phyloP scores from a whole-genome alignment of 495 filamentous ascomycete genomes.

The Pyrenula aspistea region DNA sequence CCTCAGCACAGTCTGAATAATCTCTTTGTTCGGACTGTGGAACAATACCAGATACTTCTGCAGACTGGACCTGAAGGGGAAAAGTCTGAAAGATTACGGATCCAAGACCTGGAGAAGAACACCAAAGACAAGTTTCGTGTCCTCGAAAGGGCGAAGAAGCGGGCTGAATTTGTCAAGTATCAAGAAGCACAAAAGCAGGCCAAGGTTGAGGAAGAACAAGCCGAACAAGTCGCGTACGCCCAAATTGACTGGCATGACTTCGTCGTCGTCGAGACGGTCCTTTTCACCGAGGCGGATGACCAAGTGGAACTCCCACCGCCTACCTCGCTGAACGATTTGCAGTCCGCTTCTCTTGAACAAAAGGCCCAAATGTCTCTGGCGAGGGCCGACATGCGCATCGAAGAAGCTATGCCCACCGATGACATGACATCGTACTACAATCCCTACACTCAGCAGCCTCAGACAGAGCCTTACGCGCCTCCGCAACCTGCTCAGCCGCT shows the following conservation, averaged over 20 bases:
- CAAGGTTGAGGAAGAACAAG: constrained; percentile 79
- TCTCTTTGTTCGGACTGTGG: constrained; percentile 82
- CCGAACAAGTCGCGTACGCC: constrained; percentile 72
- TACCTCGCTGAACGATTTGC: constrained; percentile 76
- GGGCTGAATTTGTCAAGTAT: constrained; percentile 77
- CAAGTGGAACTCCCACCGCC: constrained; percentile 77
- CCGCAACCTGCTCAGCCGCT: constrained; percentile 24
- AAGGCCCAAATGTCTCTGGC: constrained; percentile 79
- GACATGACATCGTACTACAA: constrained; percentile 49
- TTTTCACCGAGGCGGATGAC: constrained; percentile 84
- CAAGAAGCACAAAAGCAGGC: constrained; percentile 77
- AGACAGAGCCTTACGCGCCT: constrained; percentile 16
- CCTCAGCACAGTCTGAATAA: constrained; percentile 93
- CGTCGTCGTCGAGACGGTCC: constrained; percentile 88
- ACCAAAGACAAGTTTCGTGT: constrained; percentile 68
- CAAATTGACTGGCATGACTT: constrained; percentile 99
- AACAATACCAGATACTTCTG: constrained; percentile 84
- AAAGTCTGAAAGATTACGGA: constrained; percentile 55
- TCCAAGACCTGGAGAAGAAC: constrained; percentile 67
- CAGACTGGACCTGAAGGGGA: constrained; percentile 47
- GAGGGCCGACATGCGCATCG: constrained; percentile 66
- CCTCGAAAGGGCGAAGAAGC: constrained; percentile 64
- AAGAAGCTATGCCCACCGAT: constrained; percentile 88
- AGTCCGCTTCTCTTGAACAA: constrained; percentile 88
- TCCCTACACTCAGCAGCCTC: constrained; percentile 23